Evolutionary conservation across 1,284 basidiomycete species (phyloP), one percentile per base, ranked within the genome.

Genomic region (Sutorius eximius): DNA sequence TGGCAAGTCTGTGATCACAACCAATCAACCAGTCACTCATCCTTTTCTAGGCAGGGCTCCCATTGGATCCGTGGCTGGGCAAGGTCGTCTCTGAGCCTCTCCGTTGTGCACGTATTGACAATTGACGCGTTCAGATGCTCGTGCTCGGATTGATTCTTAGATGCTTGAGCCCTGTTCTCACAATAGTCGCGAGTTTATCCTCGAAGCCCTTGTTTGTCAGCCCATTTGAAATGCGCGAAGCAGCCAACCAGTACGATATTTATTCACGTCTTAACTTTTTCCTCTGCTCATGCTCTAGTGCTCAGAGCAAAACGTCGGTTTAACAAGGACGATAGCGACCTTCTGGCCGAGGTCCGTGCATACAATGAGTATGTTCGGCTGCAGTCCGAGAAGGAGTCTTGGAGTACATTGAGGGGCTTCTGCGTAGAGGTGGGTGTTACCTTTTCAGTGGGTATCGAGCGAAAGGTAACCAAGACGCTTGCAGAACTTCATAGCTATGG

Each of bases 11-110:
- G 3, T 45, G n/a, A 8, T 33, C 10, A 13, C 8, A 6, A 5
- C 55, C 51, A 7, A n/a, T 42, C 38, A n/a, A 46, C n/a, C 4
- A 2, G 1, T 41, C 22, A 46, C 42, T 51, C 20, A 64, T 27
- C 3, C 27, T 33, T 41, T 37, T 45, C 6, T 57, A 93, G 89
- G 80, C 90, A 5, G 81, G 87, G 71, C 79, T 98, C 29, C 95
- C 95, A 1, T 77, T 97, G 27, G 95, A 98, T 72, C 75, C 96
- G n/a, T 82, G 93, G 45, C 78, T 98, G 20, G 92, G 85, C 37
- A 98, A 98, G 78, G 86, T 90, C 30, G 62, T 53, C 30, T 18
- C 40, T 20, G 3, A 5, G 7, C 29, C 22, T 49, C 20, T 45
- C 1, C 3, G 34, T 45, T 36, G 37, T 5, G 18, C 32, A 27